Percentiles rank a stretch among this genome's conserved stretches.
phyloP scores from a whole-genome alignment of 164 flowering plant genomes.

The Nymphaea colorata region DNA sequence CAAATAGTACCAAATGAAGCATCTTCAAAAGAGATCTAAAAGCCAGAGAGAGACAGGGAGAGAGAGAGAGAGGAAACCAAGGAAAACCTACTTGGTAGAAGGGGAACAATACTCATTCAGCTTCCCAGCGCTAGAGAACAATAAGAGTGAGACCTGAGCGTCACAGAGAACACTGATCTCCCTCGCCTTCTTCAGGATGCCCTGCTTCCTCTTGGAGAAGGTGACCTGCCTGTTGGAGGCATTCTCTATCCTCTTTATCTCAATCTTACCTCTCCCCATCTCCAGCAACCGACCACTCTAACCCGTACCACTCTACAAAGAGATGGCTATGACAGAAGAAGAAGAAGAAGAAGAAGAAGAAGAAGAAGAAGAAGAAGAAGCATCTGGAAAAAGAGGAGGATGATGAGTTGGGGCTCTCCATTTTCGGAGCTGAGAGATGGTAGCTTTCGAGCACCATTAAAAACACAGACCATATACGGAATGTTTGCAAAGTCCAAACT shows the following conservation, averaged over 20 bases:
- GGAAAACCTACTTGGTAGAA: slow-evolving; percentile 29
- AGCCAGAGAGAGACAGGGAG: background rate
- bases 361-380: background rate
- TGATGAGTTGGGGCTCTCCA: background rate
- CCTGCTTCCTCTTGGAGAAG: slow-evolving; percentile 66
- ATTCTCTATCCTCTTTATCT: slow-evolving; percentile 86
- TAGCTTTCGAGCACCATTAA: background rate
- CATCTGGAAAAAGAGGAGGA: background rate
- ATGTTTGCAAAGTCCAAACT: no score
- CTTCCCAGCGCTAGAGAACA: slow-evolving; percentile 55
- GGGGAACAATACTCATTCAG: slow-evolving; percentile 51
- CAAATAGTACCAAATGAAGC: background rate
- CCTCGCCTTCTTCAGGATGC: slow-evolving; percentile 68
- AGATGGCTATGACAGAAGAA: background rate
- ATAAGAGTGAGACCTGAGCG: slow-evolving; percentile 63
- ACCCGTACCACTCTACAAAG: background rate
- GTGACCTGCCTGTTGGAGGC: slow-evolving; percentile 71
- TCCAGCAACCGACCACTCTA: background rate
- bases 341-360: background rate
- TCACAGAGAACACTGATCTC: slow-evolving; percentile 74
- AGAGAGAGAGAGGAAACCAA: background rate
- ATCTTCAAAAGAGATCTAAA: background rate
- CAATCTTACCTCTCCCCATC: slow-evolving; percentile 80
- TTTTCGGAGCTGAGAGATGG: background rate
- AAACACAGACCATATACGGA: background rate